Evolutionary conservation across 2,329 filamentous ascomycete genomes (phyloP).

Genomic region (Verticillium dahliae): DNA sequence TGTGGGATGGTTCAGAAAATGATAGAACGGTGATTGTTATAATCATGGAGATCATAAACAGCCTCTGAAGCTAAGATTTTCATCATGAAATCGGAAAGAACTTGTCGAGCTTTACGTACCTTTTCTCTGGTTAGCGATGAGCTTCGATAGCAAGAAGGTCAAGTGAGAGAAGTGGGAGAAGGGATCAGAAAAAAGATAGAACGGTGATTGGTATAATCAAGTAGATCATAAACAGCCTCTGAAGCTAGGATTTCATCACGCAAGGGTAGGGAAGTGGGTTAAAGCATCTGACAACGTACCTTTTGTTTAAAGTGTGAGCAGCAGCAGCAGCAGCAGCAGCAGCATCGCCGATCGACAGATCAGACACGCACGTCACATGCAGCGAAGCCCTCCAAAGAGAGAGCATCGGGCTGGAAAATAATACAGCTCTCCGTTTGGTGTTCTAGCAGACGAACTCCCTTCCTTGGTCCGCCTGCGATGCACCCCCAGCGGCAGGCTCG

Average conservation of each 20-base stretch:
- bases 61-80: conserved; percentile 32
- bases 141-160: conserved; percentile 4
- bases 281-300: conserved; percentile 15
- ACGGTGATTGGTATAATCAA: conserved; percentile 31
- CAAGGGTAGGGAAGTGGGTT: conserved; percentile 7
- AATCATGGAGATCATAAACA: conserved; percentile 40
- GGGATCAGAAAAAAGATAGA: conserved; percentile 16
- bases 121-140: conserved; percentile 5
- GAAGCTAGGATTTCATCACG: conserved; percentile 32
- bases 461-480: conserved; percentile 7
- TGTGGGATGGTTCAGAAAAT: conserved; percentile 7
- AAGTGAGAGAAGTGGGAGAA: not conserved
- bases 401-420: conserved; percentile 10
- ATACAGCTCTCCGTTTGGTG: conserved; percentile 28
- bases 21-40: conserved; percentile 25
- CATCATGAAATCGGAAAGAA: conserved; percentile 26
- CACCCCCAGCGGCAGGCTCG: conserved; percentile 2
- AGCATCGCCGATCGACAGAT: conserved; percentile 3
- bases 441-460: conserved; percentile 12
- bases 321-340: not conserved
- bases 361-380: conserved; percentile 11
- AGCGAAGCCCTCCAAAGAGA: not conserved
- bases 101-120: not conserved
- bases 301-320: conserved; percentile 2
- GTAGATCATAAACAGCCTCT: conserved; percentile 42